These are phyloP conservation scores for Lablab purpureus DNA, from an alignment of 306 rosid genomes.

Conservation along the genomic window DNA sequence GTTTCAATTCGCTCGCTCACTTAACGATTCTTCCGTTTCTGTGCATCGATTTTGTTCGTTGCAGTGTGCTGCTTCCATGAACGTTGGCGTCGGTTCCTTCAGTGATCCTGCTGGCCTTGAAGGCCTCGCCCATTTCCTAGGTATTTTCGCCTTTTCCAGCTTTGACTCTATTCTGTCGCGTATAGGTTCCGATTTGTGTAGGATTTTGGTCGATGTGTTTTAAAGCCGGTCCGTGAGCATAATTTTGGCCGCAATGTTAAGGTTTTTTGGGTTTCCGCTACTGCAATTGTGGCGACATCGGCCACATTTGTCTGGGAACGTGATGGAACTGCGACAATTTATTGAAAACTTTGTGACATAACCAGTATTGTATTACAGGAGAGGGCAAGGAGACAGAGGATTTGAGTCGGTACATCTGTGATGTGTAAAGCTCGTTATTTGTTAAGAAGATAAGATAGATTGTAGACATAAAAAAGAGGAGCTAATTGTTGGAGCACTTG, in stretches of 20 bases:
- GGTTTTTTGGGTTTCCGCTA: background rate
- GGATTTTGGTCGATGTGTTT: slow-evolving; percentile 13
- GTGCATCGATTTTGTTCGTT: background rate
- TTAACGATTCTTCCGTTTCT: background rate
- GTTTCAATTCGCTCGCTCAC: background rate
- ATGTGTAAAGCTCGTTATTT: background rate
- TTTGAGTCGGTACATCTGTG: background rate
- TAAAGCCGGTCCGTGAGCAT: background rate
- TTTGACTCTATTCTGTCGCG: background rate
- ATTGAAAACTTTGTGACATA: background rate
- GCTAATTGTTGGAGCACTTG: slow-evolving; percentile 25
- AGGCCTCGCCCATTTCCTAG: slow-evolving; percentile 98
- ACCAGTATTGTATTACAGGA: background rate
- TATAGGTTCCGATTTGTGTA: background rate
- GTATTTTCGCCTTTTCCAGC: slow-evolving; percentile 42
- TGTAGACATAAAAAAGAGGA: background rate
- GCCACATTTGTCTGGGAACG: background rate
- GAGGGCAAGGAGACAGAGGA: background rate
- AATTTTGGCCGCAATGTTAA: background rate
- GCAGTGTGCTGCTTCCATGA: slow-evolving; percentile 98
- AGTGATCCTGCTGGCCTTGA: slow-evolving; percentile 87
- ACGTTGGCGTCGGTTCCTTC: slow-evolving; percentile 85
- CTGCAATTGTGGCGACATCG: background rate
- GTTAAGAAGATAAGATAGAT: background rate
- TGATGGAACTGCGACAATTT: background rate